phyloP scores from a whole-genome alignment of 192 early-diverging fungal genomes.

The Coemansia aciculifera region DNA sequence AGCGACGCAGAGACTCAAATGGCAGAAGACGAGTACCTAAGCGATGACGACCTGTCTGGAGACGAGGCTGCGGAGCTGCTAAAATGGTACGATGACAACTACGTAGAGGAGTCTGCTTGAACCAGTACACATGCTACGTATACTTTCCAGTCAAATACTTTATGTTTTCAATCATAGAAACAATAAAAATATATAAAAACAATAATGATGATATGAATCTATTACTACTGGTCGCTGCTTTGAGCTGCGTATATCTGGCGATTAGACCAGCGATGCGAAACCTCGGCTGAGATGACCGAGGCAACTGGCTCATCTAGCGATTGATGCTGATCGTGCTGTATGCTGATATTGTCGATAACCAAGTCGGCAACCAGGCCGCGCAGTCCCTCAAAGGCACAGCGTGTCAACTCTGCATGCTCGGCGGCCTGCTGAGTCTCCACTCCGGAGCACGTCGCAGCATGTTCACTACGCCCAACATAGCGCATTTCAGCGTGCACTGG shows the following conservation, averaged over 20 bases:
- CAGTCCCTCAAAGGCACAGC: slow-evolving; percentile 56
- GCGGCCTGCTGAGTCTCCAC: slow-evolving; percentile 67
- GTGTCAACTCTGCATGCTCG: slow-evolving; percentile 62
- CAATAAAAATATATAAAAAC: not conserved
- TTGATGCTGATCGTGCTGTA: slow-evolving; percentile 22
- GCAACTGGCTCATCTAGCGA: slow-evolving; percentile 22
- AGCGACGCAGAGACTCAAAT: not conserved
- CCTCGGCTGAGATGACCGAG: slow-evolving; percentile 33
- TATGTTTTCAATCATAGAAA: not conserved
- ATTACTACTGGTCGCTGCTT: slow-evolving; percentile 45
- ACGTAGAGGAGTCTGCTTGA: not conserved
- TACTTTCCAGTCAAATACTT: not conserved
- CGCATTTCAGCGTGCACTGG: slow-evolving; percentile 59
- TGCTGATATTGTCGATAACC: slow-evolving; percentile 35
- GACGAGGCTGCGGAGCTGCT: slow-evolving; percentile 52
- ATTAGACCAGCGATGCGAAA: slow-evolving; percentile 45
- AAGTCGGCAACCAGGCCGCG: slow-evolving; percentile 48
- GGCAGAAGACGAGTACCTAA: slow-evolving; percentile 16
- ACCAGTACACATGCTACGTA: not conserved
- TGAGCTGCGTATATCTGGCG: slow-evolving; percentile 41
- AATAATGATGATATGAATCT: not conserved
- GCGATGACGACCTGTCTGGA: slow-evolving; percentile 27
- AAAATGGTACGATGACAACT: slow-evolving; percentile 54
- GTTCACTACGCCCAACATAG: slow-evolving; percentile 74
- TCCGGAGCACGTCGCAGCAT: slow-evolving; percentile 79